Conservation (phyloP, 345 rosid genomes). For the Pugionium dolabratum region DNA sequence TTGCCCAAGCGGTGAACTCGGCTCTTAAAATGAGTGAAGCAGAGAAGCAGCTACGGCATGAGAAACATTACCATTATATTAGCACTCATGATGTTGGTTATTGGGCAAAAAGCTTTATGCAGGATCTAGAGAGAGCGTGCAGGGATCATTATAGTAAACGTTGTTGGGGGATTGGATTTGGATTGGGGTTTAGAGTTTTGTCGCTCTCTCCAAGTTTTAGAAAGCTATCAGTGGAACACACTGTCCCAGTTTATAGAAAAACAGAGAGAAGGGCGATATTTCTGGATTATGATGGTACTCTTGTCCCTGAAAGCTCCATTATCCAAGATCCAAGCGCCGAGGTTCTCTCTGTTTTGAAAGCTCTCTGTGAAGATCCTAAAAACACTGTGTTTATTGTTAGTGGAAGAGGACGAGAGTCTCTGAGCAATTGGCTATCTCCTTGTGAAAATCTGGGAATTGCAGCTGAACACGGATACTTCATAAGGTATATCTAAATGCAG, state of each 20-base stretch:
- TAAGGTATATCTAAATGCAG: constrained; percentile 44
- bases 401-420: constrained; percentile 63
- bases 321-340: constrained; percentile 59
- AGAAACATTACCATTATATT: constrained; percentile 73
- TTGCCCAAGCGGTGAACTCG: constrained; percentile 60
- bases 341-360: constrained; percentile 54
- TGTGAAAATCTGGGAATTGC: constrained; percentile 77
- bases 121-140: constrained; percentile 75
- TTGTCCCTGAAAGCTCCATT: constrained; percentile 62
- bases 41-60: constrained; percentile 73
- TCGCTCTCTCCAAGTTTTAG: constrained; percentile 74
- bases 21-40: constrained; percentile 60
- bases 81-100: constrained; percentile 73
- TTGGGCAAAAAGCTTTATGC: constrained; percentile 75
- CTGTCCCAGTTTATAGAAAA: constrained; percentile 55
- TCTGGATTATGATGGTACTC: constrained; percentile 78
- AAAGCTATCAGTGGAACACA: constrained; percentile 59
- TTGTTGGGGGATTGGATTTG: constrained; percentile 82
- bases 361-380: constrained; percentile 63
- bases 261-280: constrained; percentile 74
- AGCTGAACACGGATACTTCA: constrained; percentile 78
- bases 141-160: constrained; percentile 68
- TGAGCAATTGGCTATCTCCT: constrained; percentile 67
- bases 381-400: constrained; percentile 75
- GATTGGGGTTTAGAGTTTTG: constrained; percentile 66